phyloP scores from a whole-genome alignment of 2,329 filamentous ascomycete genomes.

The Trichophyton mentagrophytes region DNA sequence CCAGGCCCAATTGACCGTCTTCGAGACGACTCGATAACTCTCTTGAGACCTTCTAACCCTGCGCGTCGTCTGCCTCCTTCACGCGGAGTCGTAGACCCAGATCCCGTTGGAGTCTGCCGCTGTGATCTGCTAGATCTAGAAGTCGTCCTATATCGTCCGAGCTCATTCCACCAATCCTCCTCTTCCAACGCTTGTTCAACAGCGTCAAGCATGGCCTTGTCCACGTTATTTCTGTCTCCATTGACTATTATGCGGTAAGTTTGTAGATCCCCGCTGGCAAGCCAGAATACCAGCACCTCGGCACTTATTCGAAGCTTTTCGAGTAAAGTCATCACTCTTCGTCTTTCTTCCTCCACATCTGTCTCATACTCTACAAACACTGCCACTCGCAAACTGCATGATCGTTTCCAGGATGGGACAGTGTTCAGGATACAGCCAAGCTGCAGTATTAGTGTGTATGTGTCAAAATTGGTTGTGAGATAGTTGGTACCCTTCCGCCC shows the following conservation, averaged over 20 bases:
- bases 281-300: constrained; percentile 66
- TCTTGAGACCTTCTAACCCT: constrained; percentile 47
- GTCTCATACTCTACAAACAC: constrained; percentile 84
- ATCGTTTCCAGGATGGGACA: constrained; percentile 65
- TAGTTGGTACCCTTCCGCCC: constrained; percentile 49
- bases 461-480: constrained; percentile 81
- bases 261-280: constrained; percentile 58
- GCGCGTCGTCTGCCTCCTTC: constrained; percentile 32
- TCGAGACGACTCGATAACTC: constrained; percentile 48
- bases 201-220: constrained; percentile 44
- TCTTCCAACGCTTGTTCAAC: constrained; percentile 55
- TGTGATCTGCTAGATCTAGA: constrained; percentile 11
- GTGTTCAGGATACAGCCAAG: constrained; percentile 74
- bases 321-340: constrained; percentile 57
- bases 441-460: constrained; percentile 76
- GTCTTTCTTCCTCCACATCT: constrained; percentile 67
- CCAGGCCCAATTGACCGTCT: constrained; percentile 43
- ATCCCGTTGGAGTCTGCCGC: constrained; percentile 14
- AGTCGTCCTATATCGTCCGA: constrained; percentile 40
- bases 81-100: constrained; percentile 40
- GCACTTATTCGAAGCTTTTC: constrained; percentile 74
- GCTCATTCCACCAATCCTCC: constrained; percentile 73
- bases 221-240: constrained; percentile 41
- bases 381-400: constrained; percentile 59
- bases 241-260: constrained; percentile 72